Evolutionary conservation across 176 grass and related monocot species (phyloP), one percentile per base, ranked within the genome.

Genomic region (Zizania latifolia): DNA sequence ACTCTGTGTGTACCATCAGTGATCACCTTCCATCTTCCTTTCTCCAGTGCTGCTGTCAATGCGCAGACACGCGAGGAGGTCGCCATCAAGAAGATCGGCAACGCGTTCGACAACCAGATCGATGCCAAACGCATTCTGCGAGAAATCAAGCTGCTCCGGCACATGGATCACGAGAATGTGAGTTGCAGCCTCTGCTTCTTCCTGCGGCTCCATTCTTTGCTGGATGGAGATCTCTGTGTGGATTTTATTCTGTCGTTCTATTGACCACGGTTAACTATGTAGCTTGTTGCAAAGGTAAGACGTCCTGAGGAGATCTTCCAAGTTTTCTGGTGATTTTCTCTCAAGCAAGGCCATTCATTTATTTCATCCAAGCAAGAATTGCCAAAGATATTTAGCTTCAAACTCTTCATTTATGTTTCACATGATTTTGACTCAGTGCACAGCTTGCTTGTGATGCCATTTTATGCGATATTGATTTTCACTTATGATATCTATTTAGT

Each of bases 141-240:
- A 85, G 95, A 99, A 71, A 94, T 99, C 30, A 99, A 99, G 79
- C 68, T 99, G 72, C 92, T 99, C 23, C 77, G 95, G 40, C 95
- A 99, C 82, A 94, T 99, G 95, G 67, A 90, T 11, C 95, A 99
- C 86, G 95, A 92, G 71, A 99, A 99, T 90, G 95, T 99, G 83
- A 84, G 84, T n/a, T 1, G 66, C 5, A 43, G 3, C 36, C 51
- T 38, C 50, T 70, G 28, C 38, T n/a, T 40, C 30, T 17, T 44
- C 0, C 57, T 17, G 2, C 23, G n/a, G 12, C 10, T 16, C 16
- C 53, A 17, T 31, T 33, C 12, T 45, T n/a, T 66, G 46, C 26
- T 32, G 14, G 34, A 22, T 19, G 10, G n/a, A 73, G 26, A 27
- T 23, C 17, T 16, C n/a, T n/a, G n/a, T n/a, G n/a, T 59, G 29